Base-by-base conservation (phyloP, 2,329 filamentous ascomycete species). In the Cylindrodendrum hubeiense region DNA sequence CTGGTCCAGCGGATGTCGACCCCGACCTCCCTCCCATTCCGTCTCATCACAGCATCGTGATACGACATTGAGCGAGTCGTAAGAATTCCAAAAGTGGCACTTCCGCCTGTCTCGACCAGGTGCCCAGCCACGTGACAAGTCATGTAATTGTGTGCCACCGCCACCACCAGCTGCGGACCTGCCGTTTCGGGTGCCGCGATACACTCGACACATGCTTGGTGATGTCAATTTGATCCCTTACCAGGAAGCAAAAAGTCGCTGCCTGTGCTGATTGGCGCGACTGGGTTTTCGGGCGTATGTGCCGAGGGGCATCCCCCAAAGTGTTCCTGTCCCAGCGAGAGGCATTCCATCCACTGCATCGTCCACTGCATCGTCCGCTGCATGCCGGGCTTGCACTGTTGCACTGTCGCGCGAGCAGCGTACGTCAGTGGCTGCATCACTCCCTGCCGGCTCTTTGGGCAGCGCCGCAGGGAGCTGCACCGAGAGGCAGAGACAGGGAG, bases 351-450 rank as follows among this genome's bases (percentile, higher is more conserved):
- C 22, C 44, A 47, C 13, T 26, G 26, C 9, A 41, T 13, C 21
- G 33, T 41, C 50, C 50, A 17, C 37, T 39, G 37, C 37, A 17
- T 19, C 15, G 17, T 39, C 37, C 17, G 33, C 33, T 34, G 33
- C 33, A 34, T 3, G 10, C 33, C 15, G 10, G 10, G 33, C 33
- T 34, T 9, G 10, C 39, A 28, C 6, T 24, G 44, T 33, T 30
- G 55, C 33, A 43, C 24, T 41, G 55, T 58, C 47, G 46, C 17
- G 34, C 44, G 19, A 39, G 39, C 60, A 65, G 24, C 28, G 47
- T 65, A 65, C 62, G 62, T 65, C 62, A 65, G 57, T 53, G 57
- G 44, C 56, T 59, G 55, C 55, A 54, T 44, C 41, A 8, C n/a
- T 33, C 26, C 37, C 47, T 59, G 56, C 26, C 39, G 53, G 28